Evolutionary conservation across 2,329 filamentous ascomycete genomes (phyloP), one percentile per base, ranked within the genome.

Genomic region (Westerdykella ornata): DNA sequence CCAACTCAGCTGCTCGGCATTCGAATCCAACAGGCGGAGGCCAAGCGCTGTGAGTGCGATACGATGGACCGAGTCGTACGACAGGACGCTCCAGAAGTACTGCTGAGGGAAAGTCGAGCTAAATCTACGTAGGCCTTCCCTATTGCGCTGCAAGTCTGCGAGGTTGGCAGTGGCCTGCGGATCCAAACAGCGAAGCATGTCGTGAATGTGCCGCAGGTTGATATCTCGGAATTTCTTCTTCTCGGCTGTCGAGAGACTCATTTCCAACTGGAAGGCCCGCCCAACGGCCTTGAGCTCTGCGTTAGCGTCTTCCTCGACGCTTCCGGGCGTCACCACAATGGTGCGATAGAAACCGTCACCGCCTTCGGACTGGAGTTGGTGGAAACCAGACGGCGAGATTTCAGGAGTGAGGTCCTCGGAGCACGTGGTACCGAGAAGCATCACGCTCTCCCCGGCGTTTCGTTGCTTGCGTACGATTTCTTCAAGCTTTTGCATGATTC

Each of bases 391-490:
- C 47, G 66, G 66, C 3, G 69, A 69, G 5, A 68, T 40, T 35
- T 68, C 57, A 42, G 68, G 66, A 4, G 65, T 59, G 16, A 71
- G 63, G 13, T 76, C 71, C 14, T 76, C 72, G 1, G 72, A 74
- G 17, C 81, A 63, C 6, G 84, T 83, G 5, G 85, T 88, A n/a
- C 89, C 92, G 22, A 97, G 68, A 14, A 96, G 74, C 41, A 89
- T 75, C 38, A 95, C 76, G 44, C 77, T 78, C 51, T 81, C 76
- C 4, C 88, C 88, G 30, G 78, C 74, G 40, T 76, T 74, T 72
- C 89, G 84, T 43, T 82, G 75, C 44, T 78, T 76, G 53, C 89
- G 82, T 18, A 94, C 78, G 5, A 84, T 72, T 36, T 78, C 75
- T 39, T 85, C 80, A 11, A 98, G 68, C 44, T 82, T 80, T 31